Base-by-base conservation (phyloP, 345 rosid species). In the Ceriops decandra region DNA sequence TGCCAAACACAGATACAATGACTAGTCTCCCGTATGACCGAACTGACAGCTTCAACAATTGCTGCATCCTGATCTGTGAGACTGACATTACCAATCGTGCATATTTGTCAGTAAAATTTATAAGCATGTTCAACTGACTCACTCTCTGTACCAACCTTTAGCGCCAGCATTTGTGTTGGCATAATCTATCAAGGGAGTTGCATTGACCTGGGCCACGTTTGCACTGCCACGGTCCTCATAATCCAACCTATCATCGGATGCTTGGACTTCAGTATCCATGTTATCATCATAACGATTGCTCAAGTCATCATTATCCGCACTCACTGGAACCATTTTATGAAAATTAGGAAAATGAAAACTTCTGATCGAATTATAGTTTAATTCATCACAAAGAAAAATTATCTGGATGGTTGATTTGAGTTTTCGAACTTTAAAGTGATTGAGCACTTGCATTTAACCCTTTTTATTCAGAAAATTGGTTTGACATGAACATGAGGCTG, bases 51-150 rank as follows among this genome's bases (percentile, higher is more conserved):
- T 62, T 74, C 78, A 52, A 69, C 76, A 54, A 81, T 57, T 22
- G 71, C 79, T 47, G 78, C 57, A 53, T 72, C 82, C 72, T 24
- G 26, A 3, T 28, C 4, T 3, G 30, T 28, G 30, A 28, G 30
- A 28, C 2, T 2, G 30, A 28, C 20, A 74, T 75, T 11, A 70
- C 47, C 70, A 67, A 38, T 57, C 42, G 67, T 17, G 81, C 78
- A 62, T 70, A 67, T 47, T 64, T 70, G 51, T 67, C 70, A 24
- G 68, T 78, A 78, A 67, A 62, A 74, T 51, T 8, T 52, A 49
- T 78, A 70, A 19, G 75, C 75, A 70, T 78, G 72, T 26, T 74
- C 81, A 13, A 74, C 78, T 24, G 75, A 70, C 51, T 74, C 81
- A 70, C 74, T 74, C 69, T 73, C 75, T 9, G 63, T 70, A 46